A percentile compares a stretch with the other conserved stretches of the same genome.
Evolutionary conservation across 2,329 filamentous ascomycete genomes (phyloP).

Genomic region (Westerdykella ornata): DNA sequence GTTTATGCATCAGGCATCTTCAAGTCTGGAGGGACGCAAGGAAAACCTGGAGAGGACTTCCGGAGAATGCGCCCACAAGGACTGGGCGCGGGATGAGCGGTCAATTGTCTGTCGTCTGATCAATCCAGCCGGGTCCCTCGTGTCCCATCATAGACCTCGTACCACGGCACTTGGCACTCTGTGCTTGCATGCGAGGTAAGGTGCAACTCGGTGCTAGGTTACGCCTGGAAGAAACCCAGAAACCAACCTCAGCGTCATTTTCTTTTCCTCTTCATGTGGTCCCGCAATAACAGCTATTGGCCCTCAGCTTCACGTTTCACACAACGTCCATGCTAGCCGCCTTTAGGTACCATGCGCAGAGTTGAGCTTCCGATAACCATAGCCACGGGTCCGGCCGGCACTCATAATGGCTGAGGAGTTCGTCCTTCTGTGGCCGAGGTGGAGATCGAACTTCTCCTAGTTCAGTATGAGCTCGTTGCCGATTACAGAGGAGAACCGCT

Average conservation of each 20-base stretch:
- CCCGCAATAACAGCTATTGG: neutral
- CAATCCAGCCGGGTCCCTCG: too few relatives aligned
- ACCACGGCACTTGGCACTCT: too few relatives aligned
- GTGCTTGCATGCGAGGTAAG: too few relatives aligned
- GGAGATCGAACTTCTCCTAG: neutral
- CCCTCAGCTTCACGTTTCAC: neutral
- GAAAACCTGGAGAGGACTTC: too few relatives aligned
- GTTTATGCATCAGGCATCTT: too few relatives aligned
- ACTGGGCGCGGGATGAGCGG: too few relatives aligned
- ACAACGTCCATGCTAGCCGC: neutral
- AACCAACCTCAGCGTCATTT: neutral
- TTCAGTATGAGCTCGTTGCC: neutral
- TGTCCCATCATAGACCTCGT: too few relatives aligned
- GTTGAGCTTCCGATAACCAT: neutral
- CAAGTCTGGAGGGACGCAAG: too few relatives aligned
- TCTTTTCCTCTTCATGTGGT: neutral
- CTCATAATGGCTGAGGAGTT: neutral
- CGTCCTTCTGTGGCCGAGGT: neutral
- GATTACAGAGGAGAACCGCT: conserved; percentile 6
- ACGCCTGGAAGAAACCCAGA: too few relatives aligned
- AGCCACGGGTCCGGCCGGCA: neutral
- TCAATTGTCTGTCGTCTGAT: too few relatives aligned
- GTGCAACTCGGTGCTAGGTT: too few relatives aligned
- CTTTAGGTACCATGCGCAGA: neutral
- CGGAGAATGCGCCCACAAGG: too few relatives aligned